These are phyloP conservation scores for Leccinellum albellum DNA, from an alignment of 768 basidiomycete species.

Conservation along the genomic window DNA sequence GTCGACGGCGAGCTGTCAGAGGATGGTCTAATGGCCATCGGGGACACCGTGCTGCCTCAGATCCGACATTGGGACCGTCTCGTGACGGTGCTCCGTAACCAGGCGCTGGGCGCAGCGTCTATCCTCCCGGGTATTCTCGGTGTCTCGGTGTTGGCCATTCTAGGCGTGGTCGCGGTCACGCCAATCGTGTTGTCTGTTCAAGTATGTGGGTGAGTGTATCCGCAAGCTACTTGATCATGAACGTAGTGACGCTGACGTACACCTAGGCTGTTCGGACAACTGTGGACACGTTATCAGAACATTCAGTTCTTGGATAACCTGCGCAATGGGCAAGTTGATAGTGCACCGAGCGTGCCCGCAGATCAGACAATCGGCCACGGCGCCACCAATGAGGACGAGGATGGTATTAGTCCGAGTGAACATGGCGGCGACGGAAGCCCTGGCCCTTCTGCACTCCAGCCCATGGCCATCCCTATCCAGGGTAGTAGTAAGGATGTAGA, in stretches of 20 bases:
- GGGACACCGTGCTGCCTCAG: background rate
- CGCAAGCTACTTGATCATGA: background rate
- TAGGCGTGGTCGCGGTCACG: conserved; percentile 2
- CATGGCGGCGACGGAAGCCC: background rate
- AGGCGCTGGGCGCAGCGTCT: background rate
- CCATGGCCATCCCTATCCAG: background rate
- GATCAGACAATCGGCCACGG: background rate
- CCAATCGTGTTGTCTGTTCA: conserved; percentile 10
- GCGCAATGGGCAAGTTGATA: background rate
- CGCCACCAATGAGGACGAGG: background rate
- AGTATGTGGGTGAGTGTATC: conserved; percentile 9
- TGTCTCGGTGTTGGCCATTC: conserved; percentile 16
- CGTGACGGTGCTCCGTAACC: background rate
- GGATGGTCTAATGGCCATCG: background rate
- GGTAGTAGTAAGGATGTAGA: background rate
- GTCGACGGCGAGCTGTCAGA: background rate
- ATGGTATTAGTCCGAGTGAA: background rate
- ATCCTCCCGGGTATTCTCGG: conserved; percentile 17
- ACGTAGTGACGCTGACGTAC: background rate
- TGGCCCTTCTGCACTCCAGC: background rate
- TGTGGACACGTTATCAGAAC: background rate
- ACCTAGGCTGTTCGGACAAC: background rate
- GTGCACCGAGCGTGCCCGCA: no score
- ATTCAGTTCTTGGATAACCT: conserved; percentile 2
- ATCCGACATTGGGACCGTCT: background rate